A percentile compares a stretch with the other conserved stretches of the same genome.
These are phyloP conservation scores for Amanita polypyramis DNA, from an alignment of 768 basidiomycete genomes.

Conservation along the genomic window DNA sequence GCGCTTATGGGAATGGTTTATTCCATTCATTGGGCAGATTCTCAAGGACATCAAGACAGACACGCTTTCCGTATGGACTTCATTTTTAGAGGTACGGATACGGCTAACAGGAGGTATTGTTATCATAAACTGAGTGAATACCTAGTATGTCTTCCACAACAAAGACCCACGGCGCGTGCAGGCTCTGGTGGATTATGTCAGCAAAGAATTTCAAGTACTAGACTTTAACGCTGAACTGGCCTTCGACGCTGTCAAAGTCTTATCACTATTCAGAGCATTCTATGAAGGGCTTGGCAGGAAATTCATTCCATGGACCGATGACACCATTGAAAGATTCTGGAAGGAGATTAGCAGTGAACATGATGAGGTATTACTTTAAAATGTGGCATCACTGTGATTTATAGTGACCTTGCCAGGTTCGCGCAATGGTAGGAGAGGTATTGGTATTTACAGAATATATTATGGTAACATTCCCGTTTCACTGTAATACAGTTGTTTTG, in stretches of 20 bases:
- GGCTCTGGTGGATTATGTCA: constrained; percentile 65
- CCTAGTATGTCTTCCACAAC: constrained; percentile 63
- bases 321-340: constrained; percentile 60
- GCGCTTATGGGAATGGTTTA: constrained; percentile 73
- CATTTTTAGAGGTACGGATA: constrained; percentile 66
- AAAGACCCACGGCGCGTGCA: constrained; percentile 79
- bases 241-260: constrained; percentile 65
- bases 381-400: neutral
- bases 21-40: constrained; percentile 51
- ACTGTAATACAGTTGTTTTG: neutral
- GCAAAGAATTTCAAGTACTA: constrained; percentile 48
- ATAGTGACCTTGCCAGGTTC: constrained; percentile 34
- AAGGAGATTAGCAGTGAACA: constrained; percentile 64
- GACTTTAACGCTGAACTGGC: constrained; percentile 81
- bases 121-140: constrained; percentile 4
- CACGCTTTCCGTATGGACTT: constrained; percentile 69
- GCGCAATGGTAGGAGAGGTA: constrained; percentile 67
- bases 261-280: constrained; percentile 58
- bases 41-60: constrained; percentile 76
- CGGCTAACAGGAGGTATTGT: constrained; percentile 5
- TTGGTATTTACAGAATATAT: constrained; percentile 64
- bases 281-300: constrained; percentile 73
- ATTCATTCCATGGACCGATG: constrained; percentile 69
- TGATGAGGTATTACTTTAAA: constrained; percentile 46
- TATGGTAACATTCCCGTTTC: constrained; percentile 30